Conservation (phyloP, 2,329 filamentous ascomycete genomes). For the Paraconiothyrium brasiliense region DNA sequence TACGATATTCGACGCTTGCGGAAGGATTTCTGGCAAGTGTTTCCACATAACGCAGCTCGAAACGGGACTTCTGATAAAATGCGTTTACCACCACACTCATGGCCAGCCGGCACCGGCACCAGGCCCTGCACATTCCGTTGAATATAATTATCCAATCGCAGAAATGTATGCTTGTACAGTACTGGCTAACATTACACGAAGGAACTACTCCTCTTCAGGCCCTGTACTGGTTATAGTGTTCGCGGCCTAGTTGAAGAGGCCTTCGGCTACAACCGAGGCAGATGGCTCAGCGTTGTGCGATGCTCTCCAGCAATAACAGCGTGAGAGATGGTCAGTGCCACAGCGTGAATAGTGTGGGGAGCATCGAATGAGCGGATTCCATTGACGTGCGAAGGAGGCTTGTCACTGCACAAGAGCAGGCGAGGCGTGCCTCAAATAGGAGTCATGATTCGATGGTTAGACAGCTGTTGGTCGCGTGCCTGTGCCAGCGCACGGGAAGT, state of each 20-base stretch:
- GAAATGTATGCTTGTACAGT: no score
- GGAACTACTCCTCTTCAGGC: no score
- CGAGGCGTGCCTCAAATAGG: slow-evolving; percentile 45
- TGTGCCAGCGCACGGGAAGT: slow-evolving; percentile 34
- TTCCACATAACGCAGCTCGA: background rate
- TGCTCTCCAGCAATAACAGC: slow-evolving; percentile 39
- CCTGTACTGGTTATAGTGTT: background rate
- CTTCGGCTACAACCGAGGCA: background rate
- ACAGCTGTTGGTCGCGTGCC: slow-evolving; percentile 42
- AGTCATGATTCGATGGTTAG: slow-evolving; percentile 34
- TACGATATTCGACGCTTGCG: background rate
- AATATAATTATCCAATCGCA: no score
- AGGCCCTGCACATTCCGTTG: no score
- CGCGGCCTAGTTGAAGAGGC: background rate
- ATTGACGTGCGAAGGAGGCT: slow-evolving; percentile 48
- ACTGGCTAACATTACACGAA: no score
- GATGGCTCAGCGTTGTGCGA: background rate
- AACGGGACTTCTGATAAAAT: background rate
- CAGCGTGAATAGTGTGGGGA: slow-evolving; percentile 45
- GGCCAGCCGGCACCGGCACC: no score
- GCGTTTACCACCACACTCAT: no score
- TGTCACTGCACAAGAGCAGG: slow-evolving; percentile 44
- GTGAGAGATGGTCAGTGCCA: slow-evolving; percentile 24
- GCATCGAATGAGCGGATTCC: slow-evolving; percentile 52
- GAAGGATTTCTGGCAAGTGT: background rate